These are phyloP conservation scores for Talaromyces islandicus DNA, from an alignment of 2,329 filamentous ascomycete species.

Conservation along the genomic window DNA sequence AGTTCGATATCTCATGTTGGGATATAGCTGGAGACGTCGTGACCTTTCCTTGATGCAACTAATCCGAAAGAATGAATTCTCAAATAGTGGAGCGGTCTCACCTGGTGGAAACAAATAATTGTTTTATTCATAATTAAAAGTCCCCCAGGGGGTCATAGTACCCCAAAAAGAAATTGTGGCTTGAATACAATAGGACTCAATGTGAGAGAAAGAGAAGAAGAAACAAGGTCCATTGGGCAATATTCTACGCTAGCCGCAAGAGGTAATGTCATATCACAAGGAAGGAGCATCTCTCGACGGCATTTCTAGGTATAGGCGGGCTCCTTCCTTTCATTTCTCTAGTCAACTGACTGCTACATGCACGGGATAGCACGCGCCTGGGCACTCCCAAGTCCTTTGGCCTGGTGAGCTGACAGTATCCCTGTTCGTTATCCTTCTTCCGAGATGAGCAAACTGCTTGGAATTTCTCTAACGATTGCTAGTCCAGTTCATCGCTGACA, in stretches of 20 bases:
- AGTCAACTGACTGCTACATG: not conserved
- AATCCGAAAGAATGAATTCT: too few species aligned
- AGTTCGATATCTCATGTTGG: too few species aligned
- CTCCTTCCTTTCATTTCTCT: not conserved
- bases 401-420: not conserved
- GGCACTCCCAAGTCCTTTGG: not conserved
- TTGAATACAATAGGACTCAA: not conserved
- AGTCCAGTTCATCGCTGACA: not conserved
- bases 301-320: not conserved
- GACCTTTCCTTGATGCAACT: too few species aligned
- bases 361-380: not conserved
- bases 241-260: not conserved
- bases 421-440: not conserved
- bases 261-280: not conserved
- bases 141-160: too few species aligned
- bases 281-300: not conserved
- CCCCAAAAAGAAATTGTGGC: too few species aligned
- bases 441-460: not conserved
- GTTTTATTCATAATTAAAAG: too few species aligned
- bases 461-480: not conserved
- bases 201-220: not conserved
- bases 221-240: not conserved
- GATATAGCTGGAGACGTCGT: too few species aligned
- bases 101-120: too few species aligned
- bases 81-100: too few species aligned